Base-by-base conservation (phyloP, 202 grass and related monocot genomes). In the Thinopyrum obtusiflorum region DNA sequence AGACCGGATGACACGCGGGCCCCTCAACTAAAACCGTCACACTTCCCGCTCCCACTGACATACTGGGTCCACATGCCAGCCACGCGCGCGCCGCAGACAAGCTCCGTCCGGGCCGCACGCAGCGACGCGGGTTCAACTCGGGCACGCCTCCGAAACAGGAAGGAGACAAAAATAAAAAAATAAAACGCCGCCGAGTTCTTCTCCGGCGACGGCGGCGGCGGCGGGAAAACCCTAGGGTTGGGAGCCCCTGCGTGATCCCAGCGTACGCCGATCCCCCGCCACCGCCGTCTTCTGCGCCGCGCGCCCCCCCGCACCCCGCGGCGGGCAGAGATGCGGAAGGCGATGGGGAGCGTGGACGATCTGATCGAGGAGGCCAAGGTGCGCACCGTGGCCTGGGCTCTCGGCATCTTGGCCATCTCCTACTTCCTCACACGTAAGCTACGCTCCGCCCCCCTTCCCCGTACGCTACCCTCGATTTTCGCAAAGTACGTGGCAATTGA, bases 321-420 rank as follows among this genome's bases (percentile, higher is more conserved):
- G 28, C 4, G 85, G 51, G 47, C 28, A 27, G 89, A 88, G 85
- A 92, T 90, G 90, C 86, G 57, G 92, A 83, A 77, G 85, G 59
- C 88, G 81, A 96, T 98, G 92, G 83, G 84, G 84, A 92, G 86
- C 61, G 69, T 99, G 77, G 93, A 92, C 39, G 97, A 99, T 97
- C 90, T 99, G 89, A 91, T 99, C 76, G 97, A 99, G 85, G 97
- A 99, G 92, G 88, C 68, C 7, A 99, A 96, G 90, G 63, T 87
- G 75, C 97, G 97, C 47, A 94, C 97, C 49, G 86, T 96, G 11
- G 90, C 82, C 51, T 99, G 97, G 97, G 97, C 80, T 23, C 87
- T 99, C 81, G 91, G 97, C 92, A 63, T 93, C 87, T 99, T 96
- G 71, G 88, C 92, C 79, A 81, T 98, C 88, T 87, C 88, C 82